Percentiles rank a stretch among this genome's conserved stretches.
Conservation (phyloP, 305 asterid species). For the Fraxinus albicans region DNA sequence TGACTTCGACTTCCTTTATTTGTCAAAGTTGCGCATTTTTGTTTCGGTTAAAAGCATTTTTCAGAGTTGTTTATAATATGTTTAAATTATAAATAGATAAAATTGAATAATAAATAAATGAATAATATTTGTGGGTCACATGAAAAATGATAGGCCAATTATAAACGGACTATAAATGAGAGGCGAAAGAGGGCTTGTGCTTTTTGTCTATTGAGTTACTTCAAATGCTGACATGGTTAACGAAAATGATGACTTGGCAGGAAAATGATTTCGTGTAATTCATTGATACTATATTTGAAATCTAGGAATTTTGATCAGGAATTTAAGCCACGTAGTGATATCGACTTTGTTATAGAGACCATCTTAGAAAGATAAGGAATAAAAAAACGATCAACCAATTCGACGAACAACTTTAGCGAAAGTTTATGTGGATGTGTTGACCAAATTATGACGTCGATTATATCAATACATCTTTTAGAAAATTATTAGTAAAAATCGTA, state of each 20-base stretch:
- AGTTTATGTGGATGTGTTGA: not conserved
- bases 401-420: not conserved
- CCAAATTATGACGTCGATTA: not conserved
- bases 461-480: not conserved
- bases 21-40: not conserved
- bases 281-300: too few relatives aligned
- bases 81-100: not conserved
- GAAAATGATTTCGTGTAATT: not conserved
- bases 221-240: not conserved
- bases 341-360: not conserved
- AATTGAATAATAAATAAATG: not conserved
- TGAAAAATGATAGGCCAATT: not conserved
- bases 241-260: not conserved
- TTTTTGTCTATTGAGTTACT: not conserved
- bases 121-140: not conserved
- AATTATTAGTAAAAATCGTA: not conserved
- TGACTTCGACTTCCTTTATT: not conserved
- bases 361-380: not conserved
- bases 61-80: not conserved
- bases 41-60: not conserved
- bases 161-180: not conserved
- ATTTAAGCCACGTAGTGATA: not conserved
- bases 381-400: not conserved
- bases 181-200: not conserved
- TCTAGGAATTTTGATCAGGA: not conserved